Percentiles rank a stretch among this genome's conserved stretches.
phyloP scores from a whole-genome alignment of 495 filamentous ascomycete genomes.

The Tetracladium marchalianum region DNA sequence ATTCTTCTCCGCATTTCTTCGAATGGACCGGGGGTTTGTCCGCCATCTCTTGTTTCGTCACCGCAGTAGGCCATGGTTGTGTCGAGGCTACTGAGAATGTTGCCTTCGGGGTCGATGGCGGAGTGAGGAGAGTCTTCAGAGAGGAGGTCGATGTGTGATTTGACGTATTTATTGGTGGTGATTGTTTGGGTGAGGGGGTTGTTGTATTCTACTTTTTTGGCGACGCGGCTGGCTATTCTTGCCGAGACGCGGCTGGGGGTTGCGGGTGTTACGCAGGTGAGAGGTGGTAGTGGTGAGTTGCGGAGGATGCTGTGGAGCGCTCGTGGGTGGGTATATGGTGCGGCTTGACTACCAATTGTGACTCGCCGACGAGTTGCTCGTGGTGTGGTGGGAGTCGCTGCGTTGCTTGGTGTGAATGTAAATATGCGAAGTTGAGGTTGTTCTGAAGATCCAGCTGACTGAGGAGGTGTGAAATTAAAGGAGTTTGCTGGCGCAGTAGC shows the following conservation, averaged over 20 bases:
- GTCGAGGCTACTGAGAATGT: slow-evolving; percentile 28
- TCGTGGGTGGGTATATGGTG: slow-evolving; percentile 56
- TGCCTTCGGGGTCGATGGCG: slow-evolving; percentile 5
- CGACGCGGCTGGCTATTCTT: slow-evolving; percentile 35
- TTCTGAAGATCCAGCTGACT: slow-evolving; percentile 17
- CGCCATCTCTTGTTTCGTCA: slow-evolving; percentile 39
- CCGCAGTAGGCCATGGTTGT: slow-evolving; percentile 37
- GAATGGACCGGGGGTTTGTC: slow-evolving; percentile 45
- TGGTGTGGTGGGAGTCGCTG: slow-evolving; percentile 21
- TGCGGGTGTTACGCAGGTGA: slow-evolving; percentile 30
- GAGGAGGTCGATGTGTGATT: slow-evolving; percentile 45
- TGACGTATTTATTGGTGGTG: slow-evolving; percentile 42
- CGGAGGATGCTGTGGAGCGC: slow-evolving; percentile 64
- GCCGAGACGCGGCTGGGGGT: slow-evolving; percentile 36
- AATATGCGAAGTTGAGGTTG: slow-evolving; percentile 9
- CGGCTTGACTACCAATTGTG: slow-evolving; percentile 16
- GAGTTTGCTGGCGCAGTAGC: slow-evolving; percentile 10
- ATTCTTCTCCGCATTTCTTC: slow-evolving; percentile 46
- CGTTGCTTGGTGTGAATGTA: slow-evolving; percentile 13
- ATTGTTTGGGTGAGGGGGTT: slow-evolving; percentile 44
- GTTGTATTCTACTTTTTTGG: slow-evolving; percentile 39
- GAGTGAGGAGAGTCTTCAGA: slow-evolving; percentile 36
- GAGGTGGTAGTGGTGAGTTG: slow-evolving; percentile 57
- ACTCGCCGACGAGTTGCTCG: slow-evolving; percentile 27
- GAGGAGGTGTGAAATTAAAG: slow-evolving; percentile 21